Percentiles rank a stretch among this genome's conserved stretches.
phyloP scores from a whole-genome alignment of 805 yeast species.

The Cyberlindnera misumaiensis region DNA sequence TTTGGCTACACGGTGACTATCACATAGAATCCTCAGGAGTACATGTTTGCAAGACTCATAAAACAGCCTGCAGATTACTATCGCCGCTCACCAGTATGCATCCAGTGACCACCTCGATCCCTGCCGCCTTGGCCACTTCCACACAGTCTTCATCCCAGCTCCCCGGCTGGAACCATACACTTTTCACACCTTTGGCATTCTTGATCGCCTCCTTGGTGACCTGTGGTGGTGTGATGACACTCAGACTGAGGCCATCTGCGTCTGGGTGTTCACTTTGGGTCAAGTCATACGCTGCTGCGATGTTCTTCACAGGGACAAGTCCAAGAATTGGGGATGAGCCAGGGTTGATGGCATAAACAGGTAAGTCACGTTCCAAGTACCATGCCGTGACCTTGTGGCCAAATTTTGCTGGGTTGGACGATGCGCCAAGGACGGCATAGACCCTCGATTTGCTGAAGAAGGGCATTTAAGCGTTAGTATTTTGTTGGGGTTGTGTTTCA shows the following conservation, averaged over 20 bases:
- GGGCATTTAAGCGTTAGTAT: no score
- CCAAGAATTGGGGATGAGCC: conserved; percentile 40
- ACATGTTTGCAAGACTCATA: no score
- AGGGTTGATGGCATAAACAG: conserved; percentile 65
- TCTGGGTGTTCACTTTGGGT: conserved; percentile 16
- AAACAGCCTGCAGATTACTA: no score
- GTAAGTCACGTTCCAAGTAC: conserved; percentile 52
- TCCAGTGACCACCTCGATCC: conserved; percentile 36
- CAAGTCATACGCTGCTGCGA: conserved; percentile 24
- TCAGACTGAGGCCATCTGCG: conserved; percentile 45
- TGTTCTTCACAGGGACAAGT: conserved; percentile 29
- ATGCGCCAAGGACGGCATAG: conserved; percentile 69
- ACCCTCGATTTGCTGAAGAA: conserved; percentile 48
- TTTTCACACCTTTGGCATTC: conserved; percentile 35
- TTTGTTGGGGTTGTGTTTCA: no score
- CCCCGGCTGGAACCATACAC: conserved; percentile 84
- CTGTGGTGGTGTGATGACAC: conserved; percentile 72
- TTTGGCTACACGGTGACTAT: conserved; percentile 43
- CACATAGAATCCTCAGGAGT: no score
- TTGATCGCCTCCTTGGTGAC: conserved; percentile 42
- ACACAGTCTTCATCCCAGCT: conserved; percentile 51
- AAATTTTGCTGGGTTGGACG: conserved; percentile 53
- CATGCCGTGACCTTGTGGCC: conserved; percentile 65
- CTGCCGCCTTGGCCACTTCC: conserved; percentile 30
- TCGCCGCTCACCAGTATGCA: conserved; percentile 50